Evolutionary conservation across 129 eudicot genomes (phyloP), one percentile per base, ranked within the genome.

Genomic region (Lactuca saligna): DNA sequence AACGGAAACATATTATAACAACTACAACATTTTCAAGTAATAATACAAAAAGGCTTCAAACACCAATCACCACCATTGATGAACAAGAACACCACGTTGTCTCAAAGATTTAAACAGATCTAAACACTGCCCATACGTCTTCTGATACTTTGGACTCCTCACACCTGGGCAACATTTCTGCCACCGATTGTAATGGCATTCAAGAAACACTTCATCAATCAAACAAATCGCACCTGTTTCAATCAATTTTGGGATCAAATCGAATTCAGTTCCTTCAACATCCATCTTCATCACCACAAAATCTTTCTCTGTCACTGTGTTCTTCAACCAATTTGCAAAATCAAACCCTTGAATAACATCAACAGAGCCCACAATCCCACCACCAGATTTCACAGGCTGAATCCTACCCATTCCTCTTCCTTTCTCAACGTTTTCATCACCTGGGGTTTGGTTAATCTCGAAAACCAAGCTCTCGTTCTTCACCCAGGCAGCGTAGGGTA

Each of bases 281-380:
- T 92, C 98, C 98, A 92, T 92, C 84, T 92, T 92, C 96, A 92
- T 86, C 74, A 92, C 98, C 58, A 92, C 98, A 17, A 82, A 92
- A 66, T 92, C 98, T 55, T 70, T 78, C 83, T 84, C 85, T 0
- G 82, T 53, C 39, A 86, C 95, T 0, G 91, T 78, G 29, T 51
- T 66, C 75, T 82, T 89, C 89, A 92, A 64, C 98, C 98, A 92
- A 10, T 89, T 61, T 4, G 96, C 98, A 67, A 92, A 92, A 57
- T 92, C 96, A 78, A 92, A 92, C 32, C 98, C 98, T 51, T 80
- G 81, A 50, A 92, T 92, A 77, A 82, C 83, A 72, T 92, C 89
- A 29, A 83, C 87, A 5, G 84, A 68, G 7, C 88, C 77, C 49
- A 82, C 86, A 15, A 75, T 74, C 53, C 84, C 78, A 57, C 70